Evolutionary conservation across 257 asterid species (phyloP).

Genomic region (Eustoma russellianum): DNA sequence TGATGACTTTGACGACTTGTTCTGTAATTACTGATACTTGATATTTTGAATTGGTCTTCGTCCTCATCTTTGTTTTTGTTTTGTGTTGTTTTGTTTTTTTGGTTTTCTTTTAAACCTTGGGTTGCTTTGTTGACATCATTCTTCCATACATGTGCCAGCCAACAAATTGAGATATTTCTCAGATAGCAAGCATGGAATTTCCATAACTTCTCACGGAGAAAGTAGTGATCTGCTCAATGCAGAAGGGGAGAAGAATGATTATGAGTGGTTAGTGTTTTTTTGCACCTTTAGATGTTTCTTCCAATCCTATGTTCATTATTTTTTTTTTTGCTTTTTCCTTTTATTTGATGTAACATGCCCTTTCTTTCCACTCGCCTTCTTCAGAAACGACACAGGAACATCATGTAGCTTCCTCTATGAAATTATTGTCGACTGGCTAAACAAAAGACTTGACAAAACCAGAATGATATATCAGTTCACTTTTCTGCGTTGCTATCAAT

Average conservation of each 20-base stretch:
- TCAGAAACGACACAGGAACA: background rate
- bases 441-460: no score
- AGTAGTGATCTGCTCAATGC: constrained; percentile 71
- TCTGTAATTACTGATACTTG: constrained; percentile 44
- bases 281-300: constrained; percentile 11
- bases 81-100: no score
- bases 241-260: constrained; percentile 81
- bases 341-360: no score
- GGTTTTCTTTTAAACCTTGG: constrained; percentile 1
- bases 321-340: no score
- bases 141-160: constrained; percentile 38
- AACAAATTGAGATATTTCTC: constrained; percentile 50
- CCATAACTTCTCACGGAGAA: constrained; percentile 73
- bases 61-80: no score
- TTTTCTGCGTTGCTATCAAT: no score
- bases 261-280: constrained; percentile 64
- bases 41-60: no score
- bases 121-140: constrained; percentile 16
- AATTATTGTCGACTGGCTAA: no score
- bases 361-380: background rate
- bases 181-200: constrained; percentile 56
- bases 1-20: constrained; percentile 67
- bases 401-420: no score
- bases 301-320: no score
- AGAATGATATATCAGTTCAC: no score